These are phyloP conservation scores for Crithidia fasciculata DNA, from an alignment of 208 protist genomes.

Conservation along the genomic window DNA sequence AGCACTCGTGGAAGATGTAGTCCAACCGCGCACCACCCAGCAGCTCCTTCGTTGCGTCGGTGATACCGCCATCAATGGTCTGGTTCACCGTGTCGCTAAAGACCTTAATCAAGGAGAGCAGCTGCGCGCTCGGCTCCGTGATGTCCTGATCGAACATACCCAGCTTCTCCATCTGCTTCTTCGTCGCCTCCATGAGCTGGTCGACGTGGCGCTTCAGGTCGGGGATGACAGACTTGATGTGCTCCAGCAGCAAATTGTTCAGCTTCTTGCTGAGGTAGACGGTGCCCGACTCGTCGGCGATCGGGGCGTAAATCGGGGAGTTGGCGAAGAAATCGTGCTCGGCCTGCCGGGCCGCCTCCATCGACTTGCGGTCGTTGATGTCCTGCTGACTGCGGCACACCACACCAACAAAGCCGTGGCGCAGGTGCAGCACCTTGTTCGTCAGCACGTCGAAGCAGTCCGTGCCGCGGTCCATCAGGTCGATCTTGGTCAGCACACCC, in stretches of 20 bases:
- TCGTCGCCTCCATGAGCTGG: slow-evolving; percentile 82
- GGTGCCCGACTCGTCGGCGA: slow-evolving; percentile 90
- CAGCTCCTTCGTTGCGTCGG: slow-evolving; percentile 92
- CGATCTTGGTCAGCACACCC: slow-evolving; percentile 99
- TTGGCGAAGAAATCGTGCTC: slow-evolving; percentile 95
- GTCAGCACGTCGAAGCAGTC: slow-evolving; percentile 97
- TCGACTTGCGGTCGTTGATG: slow-evolving; percentile 93
- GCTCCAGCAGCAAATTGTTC: slow-evolving; percentile 94
- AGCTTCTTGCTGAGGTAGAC: slow-evolving; percentile 91
- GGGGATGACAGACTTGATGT: slow-evolving; percentile 96
- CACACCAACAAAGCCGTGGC: slow-evolving; percentile 98
- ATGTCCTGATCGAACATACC: slow-evolving; percentile 88
- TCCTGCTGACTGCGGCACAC: slow-evolving; percentile 98
- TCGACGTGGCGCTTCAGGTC: slow-evolving; percentile 93
- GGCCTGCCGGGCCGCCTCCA: slow-evolving; percentile 82
- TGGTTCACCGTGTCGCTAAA: slow-evolving; percentile 92
- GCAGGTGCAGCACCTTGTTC: slow-evolving; percentile 93
- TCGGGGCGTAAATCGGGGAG: slow-evolving; percentile 92
- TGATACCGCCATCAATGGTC: slow-evolving; percentile 94
- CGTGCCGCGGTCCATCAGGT: slow-evolving; percentile 99
- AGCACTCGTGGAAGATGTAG: slow-evolving; percentile 97
- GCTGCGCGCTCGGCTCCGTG: slow-evolving; percentile 80
- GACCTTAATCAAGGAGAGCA: slow-evolving; percentile 86
- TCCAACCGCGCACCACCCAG: slow-evolving; percentile 96
- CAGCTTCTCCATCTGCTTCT: slow-evolving; percentile 90